Percentiles rank a stretch among this genome's conserved stretches.
Evolutionary conservation across 2,329 filamentous ascomycete genomes (phyloP).

Genomic region (Talaromyces islandicus): DNA sequence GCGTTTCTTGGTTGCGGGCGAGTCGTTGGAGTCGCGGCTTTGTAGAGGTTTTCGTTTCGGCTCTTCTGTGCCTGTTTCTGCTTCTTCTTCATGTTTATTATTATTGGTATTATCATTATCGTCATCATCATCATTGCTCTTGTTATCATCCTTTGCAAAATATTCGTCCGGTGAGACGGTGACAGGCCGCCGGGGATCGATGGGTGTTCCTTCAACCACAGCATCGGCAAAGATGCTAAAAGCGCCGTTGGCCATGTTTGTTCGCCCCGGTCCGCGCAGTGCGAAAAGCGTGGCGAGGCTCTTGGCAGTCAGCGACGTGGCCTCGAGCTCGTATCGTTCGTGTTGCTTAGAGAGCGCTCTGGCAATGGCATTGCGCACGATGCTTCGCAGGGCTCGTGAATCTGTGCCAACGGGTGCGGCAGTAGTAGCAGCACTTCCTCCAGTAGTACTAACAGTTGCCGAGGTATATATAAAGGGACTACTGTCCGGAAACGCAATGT

Average conservation of each 20-base stretch:
- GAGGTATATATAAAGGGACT: slow-evolving; percentile 68
- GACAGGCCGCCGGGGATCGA: slow-evolving; percentile 40
- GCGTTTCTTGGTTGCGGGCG: slow-evolving; percentile 49
- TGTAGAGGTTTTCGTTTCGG: slow-evolving; percentile 12
- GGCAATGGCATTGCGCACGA: slow-evolving; percentile 73
- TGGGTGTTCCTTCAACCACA: slow-evolving; percentile 43
- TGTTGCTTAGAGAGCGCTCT: slow-evolving; percentile 73
- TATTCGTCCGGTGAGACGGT: slow-evolving; percentile 28
- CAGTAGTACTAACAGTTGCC: slow-evolving; percentile 31
- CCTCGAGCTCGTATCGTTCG: slow-evolving; percentile 62
- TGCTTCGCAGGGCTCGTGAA: slow-evolving; percentile 58
- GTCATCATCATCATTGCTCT: slow-evolving; percentile 11
- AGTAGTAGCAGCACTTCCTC: slow-evolving; percentile 7
- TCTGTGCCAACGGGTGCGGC: slow-evolving; percentile 32
- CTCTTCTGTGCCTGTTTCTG: slow-evolving; percentile 12
- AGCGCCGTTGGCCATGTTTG: slow-evolving; percentile 67
- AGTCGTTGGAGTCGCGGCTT: not conserved
- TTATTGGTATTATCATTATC: no score
- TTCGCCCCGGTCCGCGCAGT: slow-evolving; percentile 62
- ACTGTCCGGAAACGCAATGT: slow-evolving; percentile 75
- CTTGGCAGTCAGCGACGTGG: slow-evolving; percentile 63
- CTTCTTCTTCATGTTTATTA: slow-evolving; percentile 12
- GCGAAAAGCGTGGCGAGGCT: slow-evolving; percentile 66
- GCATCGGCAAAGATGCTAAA: slow-evolving; percentile 74
- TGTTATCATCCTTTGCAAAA: slow-evolving; percentile 3